phyloP scores from a whole-genome alignment of 306 rosid species.

The Cicer yamashitae region DNA sequence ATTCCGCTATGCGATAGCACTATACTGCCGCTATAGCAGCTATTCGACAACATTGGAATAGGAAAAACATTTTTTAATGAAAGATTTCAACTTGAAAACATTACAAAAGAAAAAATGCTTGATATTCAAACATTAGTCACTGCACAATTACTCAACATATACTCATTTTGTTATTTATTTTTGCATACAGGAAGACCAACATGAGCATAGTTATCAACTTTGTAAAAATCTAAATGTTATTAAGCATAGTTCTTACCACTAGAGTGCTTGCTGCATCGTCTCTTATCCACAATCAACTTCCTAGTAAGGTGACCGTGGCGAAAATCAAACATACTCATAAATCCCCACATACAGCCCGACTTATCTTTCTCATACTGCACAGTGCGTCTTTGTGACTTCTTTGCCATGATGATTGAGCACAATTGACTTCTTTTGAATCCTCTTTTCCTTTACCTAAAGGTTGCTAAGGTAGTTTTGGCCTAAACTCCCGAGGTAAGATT shows the following conservation, averaged over 20 bases:
- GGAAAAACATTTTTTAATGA: conserved; percentile 24
- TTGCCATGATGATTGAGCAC: conserved; percentile 61
- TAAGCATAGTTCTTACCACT: conserved; percentile 62
- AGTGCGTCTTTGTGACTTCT: conserved; percentile 74
- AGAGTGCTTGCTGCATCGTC: conserved; percentile 63
- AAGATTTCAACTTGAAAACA: conserved; percentile 27
- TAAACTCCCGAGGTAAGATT: conserved; percentile 39
- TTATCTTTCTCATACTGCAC: conserved; percentile 84
- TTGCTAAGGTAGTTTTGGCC: conserved; percentile 37
- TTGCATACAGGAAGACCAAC: neutral
- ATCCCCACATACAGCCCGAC: conserved; percentile 98
- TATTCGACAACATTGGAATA: neutral
- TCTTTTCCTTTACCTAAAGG: neutral
- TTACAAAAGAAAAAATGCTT: conserved; percentile 8
- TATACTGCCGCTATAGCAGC: no score
- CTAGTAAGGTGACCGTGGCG: conserved; percentile 78
- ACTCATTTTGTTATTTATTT: neutral
- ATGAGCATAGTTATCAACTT: conserved; percentile 36
- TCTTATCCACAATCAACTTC: conserved; percentile 82
- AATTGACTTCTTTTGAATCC: conserved; percentile 27
- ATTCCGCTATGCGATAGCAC: no score
- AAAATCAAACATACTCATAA: conserved; percentile 89
- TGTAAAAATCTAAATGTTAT: conserved; percentile 18
- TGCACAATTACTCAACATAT: conserved; percentile 9
- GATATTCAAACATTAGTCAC: conserved; percentile 33